Conservation (phyloP, 2,329 filamentous ascomycete genomes). For the Leptographium wingfieldii region DNA sequence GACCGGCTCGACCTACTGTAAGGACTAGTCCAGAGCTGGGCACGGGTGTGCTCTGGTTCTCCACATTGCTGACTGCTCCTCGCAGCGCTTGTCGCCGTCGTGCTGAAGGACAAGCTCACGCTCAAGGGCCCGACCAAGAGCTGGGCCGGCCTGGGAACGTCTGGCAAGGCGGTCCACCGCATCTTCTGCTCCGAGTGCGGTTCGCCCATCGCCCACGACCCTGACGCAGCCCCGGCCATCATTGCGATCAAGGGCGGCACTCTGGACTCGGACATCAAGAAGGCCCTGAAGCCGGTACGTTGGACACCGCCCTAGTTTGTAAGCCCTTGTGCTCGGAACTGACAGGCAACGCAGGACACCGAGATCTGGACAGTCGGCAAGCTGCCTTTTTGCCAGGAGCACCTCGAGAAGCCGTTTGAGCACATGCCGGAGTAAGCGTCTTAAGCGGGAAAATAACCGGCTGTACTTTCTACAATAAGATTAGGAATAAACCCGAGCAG, state of each 20-base stretch:
- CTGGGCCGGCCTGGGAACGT: constrained; percentile 45
- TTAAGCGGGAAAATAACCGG: too few species aligned
- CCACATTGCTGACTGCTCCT: not conserved
- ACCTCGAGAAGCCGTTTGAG: constrained; percentile 48
- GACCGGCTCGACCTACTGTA: constrained; percentile 56
- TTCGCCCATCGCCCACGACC: constrained; percentile 57
- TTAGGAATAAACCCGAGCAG: too few species aligned
- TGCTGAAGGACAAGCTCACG: constrained; percentile 52
- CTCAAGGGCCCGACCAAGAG: constrained; percentile 53
- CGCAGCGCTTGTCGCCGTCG: constrained; percentile 50
- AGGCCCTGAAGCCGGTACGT: constrained; percentile 48
- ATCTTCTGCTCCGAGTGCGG: constrained; percentile 59
- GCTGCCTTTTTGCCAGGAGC: constrained; percentile 57
- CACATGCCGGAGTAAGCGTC: constrained; percentile 43
- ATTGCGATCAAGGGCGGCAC: constrained; percentile 58
- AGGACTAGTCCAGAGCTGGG: constrained; percentile 13
- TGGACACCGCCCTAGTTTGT: constrained; percentile 13
- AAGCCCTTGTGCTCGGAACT: not conserved
- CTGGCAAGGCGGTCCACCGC: constrained; percentile 52
- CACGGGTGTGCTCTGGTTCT: not conserved
- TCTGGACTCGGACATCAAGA: constrained; percentile 51
- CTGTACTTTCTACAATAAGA: too few species aligned
- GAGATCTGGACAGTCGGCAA: constrained; percentile 60
- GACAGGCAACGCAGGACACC: constrained; percentile 32
- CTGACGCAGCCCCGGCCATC: constrained; percentile 56